Percentiles rank a stretch among this genome's conserved stretches.
Conservation (phyloP, 2,329 filamentous ascomycete genomes). For the Phialocephala subalpina region DNA sequence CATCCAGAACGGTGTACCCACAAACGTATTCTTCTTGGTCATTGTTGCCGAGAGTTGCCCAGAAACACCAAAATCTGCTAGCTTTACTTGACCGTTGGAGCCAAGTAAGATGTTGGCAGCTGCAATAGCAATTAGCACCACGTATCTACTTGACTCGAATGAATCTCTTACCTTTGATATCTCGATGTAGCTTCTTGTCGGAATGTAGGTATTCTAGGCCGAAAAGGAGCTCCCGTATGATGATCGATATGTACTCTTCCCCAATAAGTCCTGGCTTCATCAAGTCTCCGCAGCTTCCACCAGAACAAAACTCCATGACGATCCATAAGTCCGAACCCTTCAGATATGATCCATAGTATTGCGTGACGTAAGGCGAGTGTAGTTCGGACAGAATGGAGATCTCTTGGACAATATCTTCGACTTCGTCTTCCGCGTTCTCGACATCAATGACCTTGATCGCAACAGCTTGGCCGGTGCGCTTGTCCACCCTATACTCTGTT, state of each 20-base stretch:
- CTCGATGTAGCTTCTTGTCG: constrained; percentile 95
- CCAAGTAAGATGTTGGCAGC: constrained; percentile 93
- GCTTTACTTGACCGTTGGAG: constrained; percentile 92
- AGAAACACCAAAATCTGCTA: constrained; percentile 96
- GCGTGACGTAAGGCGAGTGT: constrained; percentile 94
- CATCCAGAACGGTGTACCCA: constrained; percentile 99
- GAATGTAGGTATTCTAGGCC: constrained; percentile 92
- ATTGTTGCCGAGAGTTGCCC: constrained; percentile 96
- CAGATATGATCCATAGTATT: constrained; percentile 96
- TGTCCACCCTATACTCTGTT: constrained; percentile 75
- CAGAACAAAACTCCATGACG: constrained; percentile 99
- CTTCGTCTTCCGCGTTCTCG: constrained; percentile 98
- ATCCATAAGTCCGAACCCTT: constrained; percentile 98
- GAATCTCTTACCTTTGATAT: constrained; percentile 84
- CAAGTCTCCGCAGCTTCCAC: constrained; percentile 93
- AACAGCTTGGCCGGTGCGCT: constrained; percentile 89
- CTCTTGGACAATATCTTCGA: constrained; percentile 99
- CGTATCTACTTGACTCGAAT: constrained; percentile 9
- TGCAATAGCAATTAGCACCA: constrained; percentile 46
- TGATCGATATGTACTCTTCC: constrained; percentile 97
- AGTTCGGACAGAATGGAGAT: constrained; percentile 97
- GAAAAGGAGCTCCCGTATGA: constrained; percentile 86
- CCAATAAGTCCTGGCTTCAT: constrained; percentile 92
- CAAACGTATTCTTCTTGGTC: constrained; percentile 99
- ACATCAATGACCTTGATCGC: constrained; percentile 99